Conservation (phyloP, 495 filamentous ascomycete genomes). For the Hyphodiscus hymeniophilus region DNA sequence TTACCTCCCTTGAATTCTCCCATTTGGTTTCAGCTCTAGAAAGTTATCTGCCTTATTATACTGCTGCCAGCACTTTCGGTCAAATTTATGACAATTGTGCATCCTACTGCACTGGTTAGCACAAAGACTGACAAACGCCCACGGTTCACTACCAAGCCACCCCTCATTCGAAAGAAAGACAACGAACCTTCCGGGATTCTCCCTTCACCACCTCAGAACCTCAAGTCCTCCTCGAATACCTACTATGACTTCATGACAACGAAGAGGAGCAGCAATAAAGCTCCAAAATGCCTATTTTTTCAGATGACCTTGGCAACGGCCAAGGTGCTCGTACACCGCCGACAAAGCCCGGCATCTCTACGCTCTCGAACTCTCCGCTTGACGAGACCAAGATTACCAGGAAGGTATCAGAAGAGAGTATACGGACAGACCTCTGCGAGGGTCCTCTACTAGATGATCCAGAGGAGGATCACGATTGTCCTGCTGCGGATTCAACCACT, state of each 20-base stretch:
- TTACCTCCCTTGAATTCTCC: no score
- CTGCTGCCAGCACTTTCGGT: not conserved
- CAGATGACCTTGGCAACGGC: constrained; percentile 32
- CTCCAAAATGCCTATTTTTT: constrained; percentile 52
- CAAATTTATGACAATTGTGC: no score
- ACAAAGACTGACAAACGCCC: constrained; percentile 6
- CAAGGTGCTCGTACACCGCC: constrained; percentile 16
- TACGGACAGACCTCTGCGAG: constrained; percentile 48
- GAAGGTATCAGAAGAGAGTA: constrained; percentile 31
- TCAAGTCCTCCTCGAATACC: no score
- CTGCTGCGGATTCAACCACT: not conserved
- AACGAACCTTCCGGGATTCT: constrained; percentile 3
- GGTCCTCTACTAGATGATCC: constrained; percentile 37
- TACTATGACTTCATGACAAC: constrained; percentile 15
- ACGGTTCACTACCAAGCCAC: not conserved
- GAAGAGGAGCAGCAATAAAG: constrained; percentile 7
- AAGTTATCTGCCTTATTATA: no score
- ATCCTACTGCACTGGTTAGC: not conserved
- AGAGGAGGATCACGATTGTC: constrained; percentile 21
- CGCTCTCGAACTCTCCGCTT: constrained; percentile 10
- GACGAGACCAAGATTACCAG: constrained; percentile 6
- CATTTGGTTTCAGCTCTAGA: no score
- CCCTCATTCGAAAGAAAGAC: no score
- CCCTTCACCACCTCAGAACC: constrained; percentile 9
- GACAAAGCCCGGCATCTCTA: constrained; percentile 8